A percentile compares a stretch with the other conserved stretches of the same genome.
phyloP scores from a whole-genome alignment of 352 stramenopile genomes.

The Phytophthora fragariaefolia region DNA sequence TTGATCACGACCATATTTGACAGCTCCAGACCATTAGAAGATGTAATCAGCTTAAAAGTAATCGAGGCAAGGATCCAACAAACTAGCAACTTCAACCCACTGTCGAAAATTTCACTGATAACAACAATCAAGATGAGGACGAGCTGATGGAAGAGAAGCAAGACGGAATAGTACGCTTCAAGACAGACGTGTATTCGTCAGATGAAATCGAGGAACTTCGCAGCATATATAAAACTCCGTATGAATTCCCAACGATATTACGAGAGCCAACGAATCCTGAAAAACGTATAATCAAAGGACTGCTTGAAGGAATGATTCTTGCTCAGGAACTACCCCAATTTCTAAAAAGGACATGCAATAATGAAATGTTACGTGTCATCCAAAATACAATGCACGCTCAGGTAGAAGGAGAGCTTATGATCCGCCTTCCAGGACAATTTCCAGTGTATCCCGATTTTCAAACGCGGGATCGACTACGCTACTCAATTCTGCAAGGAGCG shows the following conservation, averaged over 20 bases:
- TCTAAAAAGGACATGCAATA: neutral
- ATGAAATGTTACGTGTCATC: neutral
- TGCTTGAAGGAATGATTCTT: slow-evolving; percentile 10
- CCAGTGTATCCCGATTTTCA: slow-evolving; percentile 14
- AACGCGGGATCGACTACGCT: neutral
- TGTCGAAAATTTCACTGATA: neutral
- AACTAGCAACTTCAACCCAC: neutral
- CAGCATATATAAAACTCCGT: neutral
- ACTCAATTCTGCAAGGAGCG: slow-evolving; percentile 1
- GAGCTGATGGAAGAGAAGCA: neutral
- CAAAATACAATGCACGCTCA: slow-evolving; percentile 12
- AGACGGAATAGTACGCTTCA: neutral
- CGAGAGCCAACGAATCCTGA: neutral
- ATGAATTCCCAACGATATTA: slow-evolving; percentile 1
- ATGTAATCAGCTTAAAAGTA: too few relatives aligned
- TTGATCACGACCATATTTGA: too few relatives aligned
- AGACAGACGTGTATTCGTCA: neutral
- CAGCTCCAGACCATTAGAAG: too few relatives aligned
- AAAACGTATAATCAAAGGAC: neutral
- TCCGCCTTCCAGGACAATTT: neutral
- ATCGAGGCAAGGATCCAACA: neutral
- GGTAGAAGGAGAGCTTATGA: slow-evolving; percentile 4
- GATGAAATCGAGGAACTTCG: slow-evolving; percentile 2
- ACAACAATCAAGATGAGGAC: neutral
- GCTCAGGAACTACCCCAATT: slow-evolving; percentile 1